phyloP scores from a whole-genome alignment of 2,329 filamentous ascomycete species.

The Cytospora piceicola region DNA sequence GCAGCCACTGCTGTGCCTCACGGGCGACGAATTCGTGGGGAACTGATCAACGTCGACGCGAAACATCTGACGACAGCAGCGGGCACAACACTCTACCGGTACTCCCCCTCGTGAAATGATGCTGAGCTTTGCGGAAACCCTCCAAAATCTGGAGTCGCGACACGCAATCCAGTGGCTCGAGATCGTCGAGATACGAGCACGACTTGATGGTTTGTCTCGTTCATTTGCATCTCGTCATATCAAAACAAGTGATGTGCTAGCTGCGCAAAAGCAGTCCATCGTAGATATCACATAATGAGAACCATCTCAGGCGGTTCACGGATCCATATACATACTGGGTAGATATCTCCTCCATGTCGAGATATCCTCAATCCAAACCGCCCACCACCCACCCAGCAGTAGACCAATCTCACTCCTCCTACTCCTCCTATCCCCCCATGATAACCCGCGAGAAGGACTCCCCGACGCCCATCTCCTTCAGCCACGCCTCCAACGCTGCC shows the following conservation, averaged over 20 bases:
- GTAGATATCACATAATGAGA: neutral
- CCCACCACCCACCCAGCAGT: neutral
- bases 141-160: neutral
- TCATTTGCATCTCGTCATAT: neutral
- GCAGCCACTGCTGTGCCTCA: neutral
- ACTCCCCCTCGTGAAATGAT: neutral
- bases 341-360: neutral
- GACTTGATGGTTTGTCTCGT: neutral
- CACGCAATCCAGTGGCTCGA: neutral
- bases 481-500: conserved; percentile 56
- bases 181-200: neutral
- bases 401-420: neutral
- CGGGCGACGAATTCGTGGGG: neutral
- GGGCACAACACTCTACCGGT: no score
- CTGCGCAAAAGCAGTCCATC: neutral
- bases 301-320: neutral
- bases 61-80: conserved; percentile 2
- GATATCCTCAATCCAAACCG: neutral
- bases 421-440: conserved; percentile 34
- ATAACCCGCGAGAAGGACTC: conserved; percentile 50
- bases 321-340: no score
- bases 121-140: neutral
- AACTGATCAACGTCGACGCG: conserved; percentile 8
- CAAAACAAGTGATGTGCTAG: neutral
- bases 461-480: conserved; percentile 49